Percentiles rank a stretch among this genome's conserved stretches.
Conservation (phyloP, 768 basidiomycete species). For the Pholiota molesta region DNA sequence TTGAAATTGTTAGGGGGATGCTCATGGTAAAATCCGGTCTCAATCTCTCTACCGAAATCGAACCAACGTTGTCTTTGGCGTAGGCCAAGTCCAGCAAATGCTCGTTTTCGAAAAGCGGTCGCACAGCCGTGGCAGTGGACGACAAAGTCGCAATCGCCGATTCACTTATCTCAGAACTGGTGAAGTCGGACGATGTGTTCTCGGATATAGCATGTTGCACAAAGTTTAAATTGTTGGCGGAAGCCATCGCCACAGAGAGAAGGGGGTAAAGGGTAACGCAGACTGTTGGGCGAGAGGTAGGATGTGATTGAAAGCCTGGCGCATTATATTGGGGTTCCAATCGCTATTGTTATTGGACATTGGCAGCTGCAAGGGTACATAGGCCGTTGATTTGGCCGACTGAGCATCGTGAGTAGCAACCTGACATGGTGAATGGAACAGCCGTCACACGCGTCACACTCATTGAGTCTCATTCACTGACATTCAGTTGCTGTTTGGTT, state of each 20-base stretch:
- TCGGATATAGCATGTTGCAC: neutral
- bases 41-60: too few species aligned
- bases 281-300: too few species aligned
- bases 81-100: neutral
- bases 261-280: neutral
- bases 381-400: too few species aligned
- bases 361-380: slow-evolving; percentile 12
- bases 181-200: neutral
- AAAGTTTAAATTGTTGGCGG: neutral
- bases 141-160: neutral
- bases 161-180: neutral
- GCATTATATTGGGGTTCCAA: too few species aligned
- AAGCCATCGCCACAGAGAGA: neutral
- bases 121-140: neutral
- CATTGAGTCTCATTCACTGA: too few species aligned
- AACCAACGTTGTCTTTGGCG: slow-evolving; percentile 1
- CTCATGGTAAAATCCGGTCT: slow-evolving; percentile 7
- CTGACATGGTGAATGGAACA: neutral
- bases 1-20: slow-evolving; percentile 30
- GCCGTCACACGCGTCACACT: too few species aligned
- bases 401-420: too few species aligned
- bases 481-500: too few species aligned
- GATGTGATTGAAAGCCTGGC: too few species aligned
- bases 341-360: neutral
- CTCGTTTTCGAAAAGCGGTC: neutral